phyloP scores from a whole-genome alignment of 257 asterid genomes.

The Ehretia macrophylla region DNA sequence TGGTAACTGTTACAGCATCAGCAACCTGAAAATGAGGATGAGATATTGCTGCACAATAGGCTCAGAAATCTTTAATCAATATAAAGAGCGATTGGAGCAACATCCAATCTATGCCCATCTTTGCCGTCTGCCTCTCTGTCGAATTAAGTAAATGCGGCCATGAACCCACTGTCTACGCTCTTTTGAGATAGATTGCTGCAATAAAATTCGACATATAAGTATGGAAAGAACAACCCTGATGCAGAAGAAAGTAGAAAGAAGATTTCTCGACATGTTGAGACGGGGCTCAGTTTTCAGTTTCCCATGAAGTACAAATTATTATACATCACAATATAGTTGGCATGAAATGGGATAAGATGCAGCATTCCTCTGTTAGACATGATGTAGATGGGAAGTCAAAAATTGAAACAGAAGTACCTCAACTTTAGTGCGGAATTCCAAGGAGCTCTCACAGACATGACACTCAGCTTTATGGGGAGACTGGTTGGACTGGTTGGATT shows the following conservation, averaged over 20 bases:
- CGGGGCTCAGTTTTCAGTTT: too few relatives aligned
- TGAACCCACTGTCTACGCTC: constrained; percentile 81
- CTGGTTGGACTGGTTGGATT: constrained; percentile 49
- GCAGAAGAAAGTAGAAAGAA: not conserved
- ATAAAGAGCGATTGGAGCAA: too few relatives aligned
- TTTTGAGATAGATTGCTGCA: constrained; percentile 64
- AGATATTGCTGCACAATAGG: not conserved
- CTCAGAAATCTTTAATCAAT: not conserved
- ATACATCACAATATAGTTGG: too few relatives aligned
- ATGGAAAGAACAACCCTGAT: not conserved
- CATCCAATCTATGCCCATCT: constrained; percentile 34
- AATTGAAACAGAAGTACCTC: constrained; percentile 53
- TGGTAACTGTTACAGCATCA: too few relatives aligned
- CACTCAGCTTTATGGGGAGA: constrained; percentile 82
- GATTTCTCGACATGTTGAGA: too few relatives aligned
- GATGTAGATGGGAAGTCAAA: not conserved
- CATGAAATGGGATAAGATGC: not conserved
- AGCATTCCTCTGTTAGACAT: not conserved
- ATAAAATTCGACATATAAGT: not conserved
- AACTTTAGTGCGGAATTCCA: constrained; percentile 79
- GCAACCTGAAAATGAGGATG: not conserved
- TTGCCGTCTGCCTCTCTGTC: constrained; percentile 48
- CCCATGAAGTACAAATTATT: too few relatives aligned
- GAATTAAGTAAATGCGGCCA: constrained; percentile 88
- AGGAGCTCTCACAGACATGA: constrained; percentile 90